Conservation (phyloP, 2,329 filamentous ascomycete genomes). For the Fusarium sp. region DNA sequence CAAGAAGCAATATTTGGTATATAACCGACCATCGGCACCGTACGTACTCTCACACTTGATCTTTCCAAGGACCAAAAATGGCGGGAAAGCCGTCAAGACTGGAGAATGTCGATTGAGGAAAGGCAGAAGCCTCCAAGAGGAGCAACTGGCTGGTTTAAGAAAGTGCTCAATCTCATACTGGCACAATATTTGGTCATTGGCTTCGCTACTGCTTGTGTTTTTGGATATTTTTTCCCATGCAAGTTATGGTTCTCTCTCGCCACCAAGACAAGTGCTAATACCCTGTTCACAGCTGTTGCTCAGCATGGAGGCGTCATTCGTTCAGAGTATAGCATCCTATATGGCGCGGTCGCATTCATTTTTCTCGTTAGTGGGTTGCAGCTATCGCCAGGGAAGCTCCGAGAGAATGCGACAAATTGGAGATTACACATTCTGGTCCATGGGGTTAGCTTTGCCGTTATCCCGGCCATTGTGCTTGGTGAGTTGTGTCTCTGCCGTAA, state of each 20-base stretch:
- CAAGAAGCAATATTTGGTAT: neutral
- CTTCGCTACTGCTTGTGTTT: slow-evolving; percentile 63
- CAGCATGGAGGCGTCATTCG: slow-evolving; percentile 59
- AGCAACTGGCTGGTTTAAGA: slow-evolving; percentile 25
- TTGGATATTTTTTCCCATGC: slow-evolving; percentile 57
- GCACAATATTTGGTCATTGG: slow-evolving; percentile 74
- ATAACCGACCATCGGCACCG: neutral
- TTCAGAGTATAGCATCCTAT: slow-evolving; percentile 70
- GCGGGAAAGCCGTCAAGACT: neutral
- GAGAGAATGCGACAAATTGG: slow-evolving; percentile 71
- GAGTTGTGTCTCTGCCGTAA: slow-evolving; percentile 18
- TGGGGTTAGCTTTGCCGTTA: slow-evolving; percentile 71
- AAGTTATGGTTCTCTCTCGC: slow-evolving; percentile 32
- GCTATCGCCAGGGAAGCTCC: slow-evolving; percentile 68
- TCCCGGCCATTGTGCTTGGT: slow-evolving; percentile 70
- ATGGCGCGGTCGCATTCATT: slow-evolving; percentile 74
- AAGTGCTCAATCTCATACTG: slow-evolving; percentile 49
- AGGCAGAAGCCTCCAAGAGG: slow-evolving; percentile 9
- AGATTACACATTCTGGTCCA: slow-evolving; percentile 74
- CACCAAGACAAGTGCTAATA: slow-evolving; percentile 1
- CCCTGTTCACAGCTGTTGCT: slow-evolving; percentile 53
- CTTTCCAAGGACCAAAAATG: neutral
- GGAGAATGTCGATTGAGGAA: slow-evolving; percentile 30
- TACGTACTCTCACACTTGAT: neutral
- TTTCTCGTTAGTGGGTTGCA: slow-evolving; percentile 78